Evolutionary conservation across 2,329 filamentous ascomycete species (phyloP).

Genomic region (Trichoderma sp.): DNA sequence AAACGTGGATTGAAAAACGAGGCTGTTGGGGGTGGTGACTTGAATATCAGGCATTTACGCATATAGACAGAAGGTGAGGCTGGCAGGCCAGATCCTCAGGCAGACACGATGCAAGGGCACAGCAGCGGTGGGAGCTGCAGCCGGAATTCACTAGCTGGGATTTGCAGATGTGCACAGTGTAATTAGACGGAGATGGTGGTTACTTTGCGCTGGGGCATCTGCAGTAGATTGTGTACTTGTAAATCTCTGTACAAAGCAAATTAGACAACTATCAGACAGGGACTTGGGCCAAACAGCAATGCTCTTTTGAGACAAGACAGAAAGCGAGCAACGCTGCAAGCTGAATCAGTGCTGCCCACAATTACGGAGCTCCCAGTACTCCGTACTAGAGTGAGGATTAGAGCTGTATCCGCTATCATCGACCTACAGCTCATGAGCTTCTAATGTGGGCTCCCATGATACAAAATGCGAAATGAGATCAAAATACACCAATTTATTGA

Average conservation of each 20-base stretch:
- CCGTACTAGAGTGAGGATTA: not conserved
- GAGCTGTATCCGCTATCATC: not conserved
- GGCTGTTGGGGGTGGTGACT: slow-evolving; percentile 21
- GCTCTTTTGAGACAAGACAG: no score
- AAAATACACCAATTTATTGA: not conserved
- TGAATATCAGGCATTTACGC: slow-evolving; percentile 23
- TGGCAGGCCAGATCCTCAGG: slow-evolving; percentile 31
- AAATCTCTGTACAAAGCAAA: not conserved
- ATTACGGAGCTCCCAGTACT: not conserved
- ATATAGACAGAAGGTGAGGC: slow-evolving; percentile 27
- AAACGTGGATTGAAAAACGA: not conserved
- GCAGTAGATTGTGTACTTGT: no score
- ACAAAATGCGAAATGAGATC: not conserved
- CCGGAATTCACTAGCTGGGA: not conserved
- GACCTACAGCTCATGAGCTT: not conserved
- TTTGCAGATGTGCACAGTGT: not conserved
- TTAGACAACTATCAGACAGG: not conserved
- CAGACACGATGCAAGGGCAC: slow-evolving; percentile 23
- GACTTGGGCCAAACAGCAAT: no score
- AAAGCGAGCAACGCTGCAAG: not conserved
- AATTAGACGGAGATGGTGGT: not conserved
- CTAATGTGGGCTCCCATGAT: not conserved
- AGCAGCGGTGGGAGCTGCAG: not conserved
- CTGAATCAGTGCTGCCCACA: not conserved
- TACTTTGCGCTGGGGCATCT: not conserved